phyloP scores from a whole-genome alignment of 768 basidiomycete species.

The Suillus paluster region DNA sequence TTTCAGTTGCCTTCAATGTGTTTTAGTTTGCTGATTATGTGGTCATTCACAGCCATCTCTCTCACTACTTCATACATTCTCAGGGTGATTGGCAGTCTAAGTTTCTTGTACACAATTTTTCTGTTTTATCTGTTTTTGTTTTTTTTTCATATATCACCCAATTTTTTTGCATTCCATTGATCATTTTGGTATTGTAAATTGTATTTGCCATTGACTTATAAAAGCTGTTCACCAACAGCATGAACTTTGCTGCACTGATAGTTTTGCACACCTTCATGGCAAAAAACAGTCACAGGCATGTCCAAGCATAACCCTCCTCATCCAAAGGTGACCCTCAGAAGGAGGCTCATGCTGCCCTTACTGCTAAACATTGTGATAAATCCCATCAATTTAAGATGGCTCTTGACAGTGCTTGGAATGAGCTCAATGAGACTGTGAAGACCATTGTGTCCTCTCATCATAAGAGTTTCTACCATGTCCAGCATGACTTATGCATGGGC shows the following conservation, averaged over 20 bases:
- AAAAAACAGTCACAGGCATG: not conserved
- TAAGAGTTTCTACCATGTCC: slow-evolving; percentile 11
- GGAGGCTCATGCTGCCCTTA: slow-evolving; percentile 5
- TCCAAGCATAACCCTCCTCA: not conserved
- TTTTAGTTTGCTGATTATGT: not conserved
- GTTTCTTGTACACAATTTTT: not conserved
- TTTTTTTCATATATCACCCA: not conserved
- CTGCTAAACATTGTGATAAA: not conserved
- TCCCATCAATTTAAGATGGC: not conserved
- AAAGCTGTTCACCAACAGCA: not conserved
- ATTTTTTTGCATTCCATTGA: not conserved
- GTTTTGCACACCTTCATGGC: not conserved
- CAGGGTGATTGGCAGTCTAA: not conserved
- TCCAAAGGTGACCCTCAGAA: slow-evolving; percentile 5
- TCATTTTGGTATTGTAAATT: not conserved
- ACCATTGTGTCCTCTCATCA: slow-evolving; percentile 1
- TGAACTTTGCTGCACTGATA: not conserved
- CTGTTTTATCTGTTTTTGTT: not conserved
- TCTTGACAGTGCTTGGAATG: slow-evolving; percentile 10
- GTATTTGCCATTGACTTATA: not conserved
- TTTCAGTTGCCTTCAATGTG: not conserved
- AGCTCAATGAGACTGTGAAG: slow-evolving; percentile 7
- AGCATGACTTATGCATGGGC: slow-evolving; percentile 9
- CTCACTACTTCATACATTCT: not conserved
- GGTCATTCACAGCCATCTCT: not conserved